Percentiles rank a stretch among this genome's conserved stretches.
Conservation (phyloP, 106 monocot genomes). For the Xerophyta viscosa region DNA sequence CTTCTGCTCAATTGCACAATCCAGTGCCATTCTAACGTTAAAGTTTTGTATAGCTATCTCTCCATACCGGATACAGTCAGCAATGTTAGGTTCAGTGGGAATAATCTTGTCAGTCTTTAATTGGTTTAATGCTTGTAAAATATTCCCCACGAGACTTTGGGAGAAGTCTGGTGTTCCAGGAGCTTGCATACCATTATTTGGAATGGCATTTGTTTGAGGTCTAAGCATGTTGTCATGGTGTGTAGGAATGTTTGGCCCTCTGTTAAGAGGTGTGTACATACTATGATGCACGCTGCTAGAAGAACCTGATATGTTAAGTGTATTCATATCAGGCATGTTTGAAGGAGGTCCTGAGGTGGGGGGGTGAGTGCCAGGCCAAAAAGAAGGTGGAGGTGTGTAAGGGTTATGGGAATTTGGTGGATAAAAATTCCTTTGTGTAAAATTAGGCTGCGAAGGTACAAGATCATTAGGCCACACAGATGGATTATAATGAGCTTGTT, state of each 20-base stretch:
- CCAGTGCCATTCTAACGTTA: conserved; percentile 37
- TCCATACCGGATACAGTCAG: conserved; percentile 57
- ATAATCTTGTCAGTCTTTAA: conserved; percentile 48
- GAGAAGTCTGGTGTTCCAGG: conserved; percentile 9
- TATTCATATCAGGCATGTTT: conserved; percentile 24
- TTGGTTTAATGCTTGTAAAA: conserved; percentile 37
- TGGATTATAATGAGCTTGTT: conserved; percentile 5
- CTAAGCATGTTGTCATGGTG: conserved; percentile 21
- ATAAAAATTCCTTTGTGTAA: conserved; percentile 5
- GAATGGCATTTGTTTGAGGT: neutral
- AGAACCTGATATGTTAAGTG: conserved; percentile 14
- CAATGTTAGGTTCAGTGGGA: conserved; percentile 53
- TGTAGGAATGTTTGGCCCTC: neutral
- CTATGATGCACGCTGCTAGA: conserved; percentile 19
- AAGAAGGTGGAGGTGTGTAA: conserved; percentile 10
- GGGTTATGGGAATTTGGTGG: conserved; percentile 13
- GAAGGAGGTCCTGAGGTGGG: conserved; percentile 13
- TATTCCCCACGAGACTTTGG: conserved; percentile 21
- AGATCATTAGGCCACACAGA: neutral
- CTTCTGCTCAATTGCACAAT: conserved; percentile 29
- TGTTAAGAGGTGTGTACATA: conserved; percentile 4
- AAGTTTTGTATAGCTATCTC: conserved; percentile 37
- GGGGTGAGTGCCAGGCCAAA: conserved; percentile 1
- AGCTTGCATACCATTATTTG: conserved; percentile 7
- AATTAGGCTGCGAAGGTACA: conserved; percentile 10